These are phyloP conservation scores for Schwanniomyces occidentalis DNA, from an alignment of 805 yeast species.

Conservation along the genomic window DNA sequence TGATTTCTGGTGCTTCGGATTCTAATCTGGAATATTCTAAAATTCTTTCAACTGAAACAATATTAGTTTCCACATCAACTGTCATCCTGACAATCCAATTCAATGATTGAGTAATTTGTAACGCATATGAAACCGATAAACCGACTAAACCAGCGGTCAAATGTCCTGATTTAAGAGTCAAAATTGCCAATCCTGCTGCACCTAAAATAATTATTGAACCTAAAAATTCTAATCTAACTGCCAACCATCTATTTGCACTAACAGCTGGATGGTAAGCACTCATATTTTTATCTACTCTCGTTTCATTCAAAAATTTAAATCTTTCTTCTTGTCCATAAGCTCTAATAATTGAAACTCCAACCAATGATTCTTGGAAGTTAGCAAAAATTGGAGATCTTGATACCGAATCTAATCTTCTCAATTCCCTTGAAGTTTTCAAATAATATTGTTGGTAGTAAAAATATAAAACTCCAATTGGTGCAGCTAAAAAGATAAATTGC, in stretches of 20 bases:
- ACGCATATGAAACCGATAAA: constrained; percentile 87
- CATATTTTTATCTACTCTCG: constrained; percentile 82
- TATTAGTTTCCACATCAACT: constrained; percentile 95
- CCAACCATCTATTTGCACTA: constrained; percentile 96
- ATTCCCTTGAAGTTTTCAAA: constrained; percentile 74
- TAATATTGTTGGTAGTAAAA: constrained; percentile 75
- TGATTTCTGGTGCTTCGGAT: constrained; percentile 80
- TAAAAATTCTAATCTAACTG: constrained; percentile 87
- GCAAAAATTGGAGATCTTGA: constrained; percentile 81
- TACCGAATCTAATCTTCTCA: constrained; percentile 78
- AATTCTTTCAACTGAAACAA: constrained; percentile 94
- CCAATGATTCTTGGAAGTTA: constrained; percentile 79
- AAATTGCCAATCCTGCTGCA: constrained; percentile 79
- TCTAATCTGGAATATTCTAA: constrained; percentile 78
- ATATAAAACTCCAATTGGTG: constrained; percentile 69
- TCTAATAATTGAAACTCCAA: constrained; percentile 73
- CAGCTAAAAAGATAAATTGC: constrained; percentile 69
- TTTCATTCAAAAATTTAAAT: constrained; percentile 62
- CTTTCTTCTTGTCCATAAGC: constrained; percentile 69
- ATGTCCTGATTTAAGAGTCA: constrained; percentile 63
- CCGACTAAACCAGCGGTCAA: constrained; percentile 93
- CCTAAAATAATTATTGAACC: constrained; percentile 88
- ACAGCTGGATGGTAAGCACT: constrained; percentile 90
- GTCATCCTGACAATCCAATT: constrained; percentile 99
- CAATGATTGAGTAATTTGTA: constrained; percentile 88